Evolutionary conservation across 2,329 filamentous ascomycete species (phyloP), one percentile per base, ranked within the genome.

Genomic region (Neofusicoccum parvum): DNA sequence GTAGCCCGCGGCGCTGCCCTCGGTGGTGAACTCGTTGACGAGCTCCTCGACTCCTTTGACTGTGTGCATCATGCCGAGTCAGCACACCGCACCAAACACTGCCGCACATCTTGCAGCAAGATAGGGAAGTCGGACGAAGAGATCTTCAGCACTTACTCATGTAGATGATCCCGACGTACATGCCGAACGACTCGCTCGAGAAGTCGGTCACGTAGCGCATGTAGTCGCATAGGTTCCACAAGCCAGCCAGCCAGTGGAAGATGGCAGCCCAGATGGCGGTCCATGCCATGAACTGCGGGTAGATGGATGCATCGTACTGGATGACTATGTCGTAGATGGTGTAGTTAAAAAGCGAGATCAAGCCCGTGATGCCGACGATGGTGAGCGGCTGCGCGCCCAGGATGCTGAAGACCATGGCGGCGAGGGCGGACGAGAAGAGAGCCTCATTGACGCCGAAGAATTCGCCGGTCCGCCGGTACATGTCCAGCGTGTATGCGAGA

Each of bases 161-260:
- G 65, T 86, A 86, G 53, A 86, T 85, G 60, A 86, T 85, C 11
- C 82, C 84, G 6, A 86, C 83, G 70, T 86, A 86, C 70, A 83
- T 78, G 53, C 82, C 83, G 65, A 86, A 86, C 0, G 80, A 77
- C 66, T 85, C 80, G 62, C 80, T 83, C 0, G 82, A 85, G 67
- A 86, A 86, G 65, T 86, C 83, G 2, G 84, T 87, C 36, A 87
- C 83, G 68, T 86, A 86, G 5, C 83, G 80, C 84, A 86, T 86
- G 70, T 86, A 86, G 69, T 87, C 83, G 70, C 83, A 85, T 45
- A 79, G 74, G 66, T 86, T 87, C 62, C 80, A 80, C 27, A 85
- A 73, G 0, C 83, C 80, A 5, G 82, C 80, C 6, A 85, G 76
- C 84, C 84, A 87, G 70, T 88, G 85, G 49, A 85, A 84, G 17